Evolutionary conservation across 371 early-diverging fungal genomes (phyloP), one percentile per base, ranked within the genome.

Genomic region (Mortierella sp.): DNA sequence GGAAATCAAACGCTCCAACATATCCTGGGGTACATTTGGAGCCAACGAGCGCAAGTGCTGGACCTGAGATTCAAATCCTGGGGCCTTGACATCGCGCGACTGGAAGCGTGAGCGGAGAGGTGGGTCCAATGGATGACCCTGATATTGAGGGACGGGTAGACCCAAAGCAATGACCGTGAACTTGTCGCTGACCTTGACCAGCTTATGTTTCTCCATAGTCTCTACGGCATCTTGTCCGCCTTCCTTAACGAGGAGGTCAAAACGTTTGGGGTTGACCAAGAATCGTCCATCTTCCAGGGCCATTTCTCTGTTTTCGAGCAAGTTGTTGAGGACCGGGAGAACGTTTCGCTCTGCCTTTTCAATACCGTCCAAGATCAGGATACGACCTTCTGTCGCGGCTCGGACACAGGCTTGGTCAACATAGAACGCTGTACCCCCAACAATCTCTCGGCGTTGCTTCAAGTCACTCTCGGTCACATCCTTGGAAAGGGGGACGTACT

Each of bases 281-380:
- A 93, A 93, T 4, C 93, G 85, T 21, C 95, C 95, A 74, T 95
- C 94, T 64, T 95, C 96, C 45, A 95, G 81, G 28, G 89, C 81
- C 94, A 95, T 94, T 83, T 95, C 96, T 51, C 96, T 83, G 70
- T 95, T 95, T 73, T 95, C 96, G 51, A 95, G 74, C 63, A 95
- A 76, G 73, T 95, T 95, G 83, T 95, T 95, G 65, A 95, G 81
- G 26, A 95, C 90, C 2, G 96, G 96, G 52, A 95, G 81, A 1
- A 95, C 94, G 66, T 95, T 95, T 18, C 96, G 89, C 63, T 95
- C 96, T 0, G 95, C 94, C 70, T 93, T 93, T 75, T 93, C 93
- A 60, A 94, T 89, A 26, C 94, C 94, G 66, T 95, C 96, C 62
- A 95, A 79, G 6, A 95, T 87, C 57, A 95, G 64, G 57, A 95